These are phyloP conservation scores for Ramaria sp. DNA, from an alignment of 768 basidiomycete species.

Conservation along the genomic window DNA sequence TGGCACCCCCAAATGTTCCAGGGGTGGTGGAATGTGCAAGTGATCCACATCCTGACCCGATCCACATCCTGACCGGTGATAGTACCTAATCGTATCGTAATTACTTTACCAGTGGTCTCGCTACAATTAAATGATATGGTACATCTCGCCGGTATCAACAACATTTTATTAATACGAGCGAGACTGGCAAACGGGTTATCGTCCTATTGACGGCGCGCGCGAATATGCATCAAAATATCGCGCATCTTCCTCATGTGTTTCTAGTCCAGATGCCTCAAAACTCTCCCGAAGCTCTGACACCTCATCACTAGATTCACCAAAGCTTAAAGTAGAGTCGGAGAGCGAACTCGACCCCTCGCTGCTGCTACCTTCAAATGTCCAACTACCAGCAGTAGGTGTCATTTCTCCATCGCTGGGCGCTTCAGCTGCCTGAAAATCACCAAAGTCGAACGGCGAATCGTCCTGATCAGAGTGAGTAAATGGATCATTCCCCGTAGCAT, in stretches of 20 bases:
- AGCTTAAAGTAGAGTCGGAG: not conserved
- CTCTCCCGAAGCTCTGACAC: conserved; percentile 2
- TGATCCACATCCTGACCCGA: too few relatives aligned
- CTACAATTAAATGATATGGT: not conserved
- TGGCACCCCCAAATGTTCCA: too few relatives aligned
- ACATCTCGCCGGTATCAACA: not conserved
- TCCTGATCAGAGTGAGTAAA: conserved; percentile 51
- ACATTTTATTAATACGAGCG: not conserved
- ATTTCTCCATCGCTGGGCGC: conserved; percentile 30
- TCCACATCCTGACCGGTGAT: too few relatives aligned
- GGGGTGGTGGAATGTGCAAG: too few relatives aligned
- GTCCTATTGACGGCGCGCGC: conserved; percentile 1
- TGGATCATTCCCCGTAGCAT: conserved; percentile 38
- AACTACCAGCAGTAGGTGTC: conserved; percentile 59
- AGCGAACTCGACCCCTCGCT: not conserved
- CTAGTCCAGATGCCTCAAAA: not conserved
- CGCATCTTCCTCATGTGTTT: not conserved
- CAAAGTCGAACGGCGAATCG: conserved; percentile 65
- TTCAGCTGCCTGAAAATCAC: conserved; percentile 58
- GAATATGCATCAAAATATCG: not conserved
- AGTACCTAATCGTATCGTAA: too few relatives aligned
- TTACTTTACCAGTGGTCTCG: too few relatives aligned
- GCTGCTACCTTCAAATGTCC: conserved; percentile 38
- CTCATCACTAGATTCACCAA: not conserved
- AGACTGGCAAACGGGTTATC: not conserved